Percentiles rank a stretch among this genome's conserved stretches.
Evolutionary conservation across 495 filamentous ascomycete species (phyloP).

Genomic region (Bacidia gigantensis): DNA sequence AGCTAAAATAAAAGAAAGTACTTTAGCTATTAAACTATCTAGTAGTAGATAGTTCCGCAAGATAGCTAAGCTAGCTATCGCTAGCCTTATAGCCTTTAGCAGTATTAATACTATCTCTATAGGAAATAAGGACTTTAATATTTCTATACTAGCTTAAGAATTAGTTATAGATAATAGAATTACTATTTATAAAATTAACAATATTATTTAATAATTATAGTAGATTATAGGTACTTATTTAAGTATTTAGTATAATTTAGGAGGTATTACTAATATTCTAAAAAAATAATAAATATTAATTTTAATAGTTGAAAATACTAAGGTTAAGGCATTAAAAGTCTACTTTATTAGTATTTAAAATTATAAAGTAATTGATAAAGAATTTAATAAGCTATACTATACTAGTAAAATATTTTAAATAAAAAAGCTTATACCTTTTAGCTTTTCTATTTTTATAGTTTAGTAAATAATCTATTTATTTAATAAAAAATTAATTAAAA

Average conservation of each 20-base stretch:
- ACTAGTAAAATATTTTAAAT: constrained; percentile 1
- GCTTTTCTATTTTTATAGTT: no score
- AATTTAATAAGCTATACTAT: background rate
- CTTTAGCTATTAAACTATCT: no score
- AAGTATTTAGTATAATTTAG: background rate
- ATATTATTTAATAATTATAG: background rate
- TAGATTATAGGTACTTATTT: background rate
- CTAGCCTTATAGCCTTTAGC: no score
- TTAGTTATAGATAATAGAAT: no score
- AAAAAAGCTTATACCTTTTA: background rate
- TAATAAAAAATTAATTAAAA: no score
- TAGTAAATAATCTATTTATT: no score
- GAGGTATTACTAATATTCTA: background rate
- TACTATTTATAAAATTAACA: background rate
- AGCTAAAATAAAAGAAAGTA: no score
- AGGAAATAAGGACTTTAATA: no score
- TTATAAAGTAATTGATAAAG: background rate
- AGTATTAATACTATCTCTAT: no score
- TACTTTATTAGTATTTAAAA: background rate
- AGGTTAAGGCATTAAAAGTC: background rate
- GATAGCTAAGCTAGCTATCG: no score
- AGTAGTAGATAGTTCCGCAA: no score
- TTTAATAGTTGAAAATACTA: background rate
- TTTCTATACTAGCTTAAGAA: no score
- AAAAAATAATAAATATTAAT: background rate